Conservation (phyloP, 2,329 filamentous ascomycete genomes). For the Tolypocladium tropicale region DNA sequence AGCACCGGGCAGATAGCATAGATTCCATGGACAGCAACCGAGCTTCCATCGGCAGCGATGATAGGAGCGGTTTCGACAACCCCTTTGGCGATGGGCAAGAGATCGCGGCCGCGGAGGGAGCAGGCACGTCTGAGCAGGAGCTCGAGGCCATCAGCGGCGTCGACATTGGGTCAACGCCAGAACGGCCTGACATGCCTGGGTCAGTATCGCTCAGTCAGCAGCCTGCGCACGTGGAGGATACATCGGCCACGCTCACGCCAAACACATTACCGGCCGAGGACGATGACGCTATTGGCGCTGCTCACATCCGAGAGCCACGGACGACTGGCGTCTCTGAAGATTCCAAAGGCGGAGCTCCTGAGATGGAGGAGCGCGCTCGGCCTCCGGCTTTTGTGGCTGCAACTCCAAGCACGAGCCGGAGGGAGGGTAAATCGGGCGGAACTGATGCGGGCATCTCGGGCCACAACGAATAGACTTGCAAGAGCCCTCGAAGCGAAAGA, state of each 20-base stretch:
- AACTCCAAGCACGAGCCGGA: slow-evolving; percentile 8
- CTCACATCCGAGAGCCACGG: neutral
- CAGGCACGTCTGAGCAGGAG: slow-evolving; percentile 9
- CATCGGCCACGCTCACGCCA: slow-evolving; percentile 15
- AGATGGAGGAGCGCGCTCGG: slow-evolving; percentile 33
- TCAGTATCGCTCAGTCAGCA: slow-evolving; percentile 5
- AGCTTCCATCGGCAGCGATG: slow-evolving; percentile 33
- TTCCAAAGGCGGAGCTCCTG: slow-evolving; percentile 19
- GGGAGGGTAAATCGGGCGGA: slow-evolving; percentile 10
- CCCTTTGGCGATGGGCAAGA: slow-evolving; percentile 18
- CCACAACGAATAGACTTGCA: slow-evolving; percentile 7
- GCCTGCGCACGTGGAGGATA: slow-evolving; percentile 9
- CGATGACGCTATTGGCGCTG: slow-evolving; percentile 2
- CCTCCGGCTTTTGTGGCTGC: slow-evolving; percentile 15
- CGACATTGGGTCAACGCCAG: slow-evolving; percentile 2
- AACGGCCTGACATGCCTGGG: slow-evolving; percentile 5
- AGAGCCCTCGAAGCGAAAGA: neutral
- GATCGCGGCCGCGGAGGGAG: slow-evolving; percentile 14
- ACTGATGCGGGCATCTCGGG: slow-evolving; percentile 29
- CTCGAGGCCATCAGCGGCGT: slow-evolving; percentile 1
- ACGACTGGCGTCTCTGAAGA: neutral
- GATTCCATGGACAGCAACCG: slow-evolving; percentile 37
- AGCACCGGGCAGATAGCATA: slow-evolving; percentile 33
- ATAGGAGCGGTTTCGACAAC: slow-evolving; percentile 18
- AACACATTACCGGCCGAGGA: slow-evolving; percentile 13